Evolutionary conservation across 257 asterid species (phyloP), one percentile per base, ranked within the genome.

Genomic region (Fraxinus quadrangulata): DNA sequence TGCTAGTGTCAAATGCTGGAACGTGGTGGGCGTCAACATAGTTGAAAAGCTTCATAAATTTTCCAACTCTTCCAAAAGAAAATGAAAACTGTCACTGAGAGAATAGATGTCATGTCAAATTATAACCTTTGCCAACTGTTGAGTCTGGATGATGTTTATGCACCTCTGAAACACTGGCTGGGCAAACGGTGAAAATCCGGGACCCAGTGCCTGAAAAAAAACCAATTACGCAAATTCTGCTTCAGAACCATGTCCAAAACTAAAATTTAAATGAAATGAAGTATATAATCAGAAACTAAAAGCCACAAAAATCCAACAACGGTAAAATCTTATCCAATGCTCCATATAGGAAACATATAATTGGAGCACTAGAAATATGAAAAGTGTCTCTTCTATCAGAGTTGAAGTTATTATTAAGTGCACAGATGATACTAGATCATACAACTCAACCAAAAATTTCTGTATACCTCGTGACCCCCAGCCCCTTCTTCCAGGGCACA

Each of bases 151-250:
- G 89, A 91, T 87, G 87, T 86, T 88, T 75, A 96, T 90, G 89
- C 99, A 96, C 91, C 99, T 89, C 97, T 89, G 96, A 77, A 84
- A 93, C 77, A 93, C 99, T 54, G 99, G 98, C 65, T 83, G 94
- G 72, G 97, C 98, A 83, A 94, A 94, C 82, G 88, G 96, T 13
- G 92, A 84, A 84, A 94, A 94, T 65, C 97, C 99, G 11, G 91
- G 37, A 42, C 98, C 98, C 83, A 96, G 78, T 65, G 99, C 99
- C 99, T 96, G 95, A 39, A 81, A 89, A 87, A 78, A 37, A 49
- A 73, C 67, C 75, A 72, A 34, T 72, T 37, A 72, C 33, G 28
- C 45, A 74, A 61, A 21, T 70, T 66, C 70, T 68, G 65, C 21
- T 24, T 45, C 3, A 65, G n/a, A 63, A 63, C 21, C 30, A 63